Percentiles rank a stretch among this genome's conserved stretches.
These are phyloP conservation scores for sunflower (Helianthus annuus) DNA, from an alignment of 129 eudicot genomes.

Conservation along the genomic window DNA sequence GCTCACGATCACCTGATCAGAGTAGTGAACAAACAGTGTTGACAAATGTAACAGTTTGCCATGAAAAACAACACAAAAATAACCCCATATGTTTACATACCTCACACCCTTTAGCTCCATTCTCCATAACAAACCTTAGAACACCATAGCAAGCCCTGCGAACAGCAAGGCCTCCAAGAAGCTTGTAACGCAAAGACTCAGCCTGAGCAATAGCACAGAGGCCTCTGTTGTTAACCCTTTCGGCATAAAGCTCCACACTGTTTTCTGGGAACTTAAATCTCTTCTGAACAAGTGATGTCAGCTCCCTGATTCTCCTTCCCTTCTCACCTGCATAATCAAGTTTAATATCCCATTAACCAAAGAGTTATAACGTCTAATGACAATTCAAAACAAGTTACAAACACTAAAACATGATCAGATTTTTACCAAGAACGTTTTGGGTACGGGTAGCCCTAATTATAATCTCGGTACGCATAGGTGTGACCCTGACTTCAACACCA, in stretches of 20 bases:
- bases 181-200: slow-evolving; percentile 73
- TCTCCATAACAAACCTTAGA: slow-evolving; percentile 43
- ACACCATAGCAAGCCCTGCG: slow-evolving; percentile 82
- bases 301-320: slow-evolving; percentile 73
- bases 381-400: not conserved
- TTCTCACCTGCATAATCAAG: slow-evolving; percentile 55
- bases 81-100: not conserved
- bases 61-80: not conserved
- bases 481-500: slow-evolving; percentile 21
- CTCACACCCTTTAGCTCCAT: slow-evolving; percentile 71
- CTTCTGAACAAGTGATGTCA: slow-evolving; percentile 73
- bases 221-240: slow-evolving; percentile 75
- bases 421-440: slow-evolving; percentile 25
- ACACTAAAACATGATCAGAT: not conserved
- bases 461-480: slow-evolving; percentile 22
- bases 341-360: not conserved
- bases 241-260: slow-evolving; percentile 73
- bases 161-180: slow-evolving; percentile 74
- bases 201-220: slow-evolving; percentile 70
- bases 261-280: slow-evolving; percentile 66
- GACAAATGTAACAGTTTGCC: not conserved
- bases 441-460: slow-evolving; percentile 23
- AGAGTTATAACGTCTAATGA: not conserved
- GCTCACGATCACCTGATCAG: slow-evolving; percentile 63
- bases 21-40: not conserved